Evolutionary conservation across 805 yeast species (phyloP).

Genomic region (Cyberlindnera japonica): DNA sequence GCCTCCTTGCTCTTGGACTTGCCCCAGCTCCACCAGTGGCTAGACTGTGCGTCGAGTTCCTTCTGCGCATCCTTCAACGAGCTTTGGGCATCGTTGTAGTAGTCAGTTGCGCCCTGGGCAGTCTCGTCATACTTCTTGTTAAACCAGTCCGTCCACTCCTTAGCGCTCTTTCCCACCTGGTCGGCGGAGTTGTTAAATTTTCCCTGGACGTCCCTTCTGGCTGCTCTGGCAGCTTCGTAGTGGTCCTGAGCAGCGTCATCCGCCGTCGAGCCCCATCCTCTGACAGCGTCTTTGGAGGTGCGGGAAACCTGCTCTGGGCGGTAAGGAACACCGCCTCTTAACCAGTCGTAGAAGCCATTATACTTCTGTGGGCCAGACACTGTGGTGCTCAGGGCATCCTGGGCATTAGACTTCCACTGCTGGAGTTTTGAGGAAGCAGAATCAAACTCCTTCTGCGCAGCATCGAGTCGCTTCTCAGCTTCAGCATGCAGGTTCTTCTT

Average conservation of each 20-base stretch:
- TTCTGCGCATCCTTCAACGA: constrained; percentile 33
- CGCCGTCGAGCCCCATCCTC: constrained; percentile 48
- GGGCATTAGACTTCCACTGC: constrained; percentile 21
- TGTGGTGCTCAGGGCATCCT: constrained; percentile 11
- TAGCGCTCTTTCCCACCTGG: constrained; percentile 10
- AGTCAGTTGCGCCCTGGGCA: constrained; percentile 27
- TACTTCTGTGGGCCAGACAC: constrained; percentile 5
- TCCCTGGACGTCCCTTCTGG: constrained; percentile 5
- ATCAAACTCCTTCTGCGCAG: constrained; percentile 22
- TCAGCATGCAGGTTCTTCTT: constrained; percentile 25
- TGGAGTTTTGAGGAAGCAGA: constrained; percentile 15
- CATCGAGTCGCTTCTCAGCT: constrained; percentile 27
- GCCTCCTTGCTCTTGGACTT: constrained; percentile 35
- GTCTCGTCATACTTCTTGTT: constrained; percentile 23
- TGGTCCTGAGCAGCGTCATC: constrained; percentile 41
- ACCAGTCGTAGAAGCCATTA: constrained; percentile 26
- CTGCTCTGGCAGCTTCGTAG: constrained; percentile 22
- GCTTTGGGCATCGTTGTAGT: constrained; percentile 30
- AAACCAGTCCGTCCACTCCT: constrained; percentile 25
- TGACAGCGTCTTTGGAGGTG: constrained; percentile 33
- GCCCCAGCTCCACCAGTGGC: constrained; percentile 39
- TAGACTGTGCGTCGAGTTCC: constrained; percentile 30
- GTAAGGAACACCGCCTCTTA: constrained; percentile 25
- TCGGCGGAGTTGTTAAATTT: constrained; percentile 4
- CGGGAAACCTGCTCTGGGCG: constrained; percentile 27